Percentiles rank a stretch among this genome's conserved stretches.
These are phyloP conservation scores for Taphrina deformans DNA, from an alignment of 1,139 yeast genomes.

Conservation along the genomic window DNA sequence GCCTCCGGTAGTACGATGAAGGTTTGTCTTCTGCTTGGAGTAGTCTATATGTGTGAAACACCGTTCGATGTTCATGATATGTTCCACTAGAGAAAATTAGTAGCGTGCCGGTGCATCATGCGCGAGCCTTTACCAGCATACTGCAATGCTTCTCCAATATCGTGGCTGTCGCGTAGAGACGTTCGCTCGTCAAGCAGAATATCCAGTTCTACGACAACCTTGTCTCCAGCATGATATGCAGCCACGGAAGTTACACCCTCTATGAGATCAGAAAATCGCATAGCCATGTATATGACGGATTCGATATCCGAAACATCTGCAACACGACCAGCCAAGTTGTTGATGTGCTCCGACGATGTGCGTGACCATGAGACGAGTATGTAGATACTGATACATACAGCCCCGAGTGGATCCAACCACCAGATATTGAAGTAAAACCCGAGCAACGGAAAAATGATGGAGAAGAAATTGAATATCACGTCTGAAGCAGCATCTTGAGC, in stretches of 20 bases:
- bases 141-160: constrained; percentile 76
- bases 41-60: constrained; percentile 82
- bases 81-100: constrained; percentile 10
- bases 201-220: constrained; percentile 74
- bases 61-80: constrained; percentile 68
- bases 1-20: constrained; percentile 23
- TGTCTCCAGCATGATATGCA: constrained; percentile 78
- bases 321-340: constrained; percentile 71
- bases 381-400: constrained; percentile 61
- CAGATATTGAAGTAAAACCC: constrained; percentile 58
- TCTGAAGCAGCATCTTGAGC: constrained; percentile 84
- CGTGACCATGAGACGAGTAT: constrained; percentile 64
- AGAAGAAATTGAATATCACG: constrained; percentile 65
- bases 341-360: constrained; percentile 60
- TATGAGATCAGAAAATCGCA: constrained; percentile 69
- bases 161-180: constrained; percentile 68
- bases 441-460: constrained; percentile 65
- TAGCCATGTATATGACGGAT: constrained; percentile 64
- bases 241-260: constrained; percentile 64
- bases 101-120: constrained; percentile 42
- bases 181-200: constrained; percentile 59
- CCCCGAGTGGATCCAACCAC: constrained; percentile 79
- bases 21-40: constrained; percentile 15
- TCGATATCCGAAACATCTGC: constrained; percentile 61
- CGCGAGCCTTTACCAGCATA: constrained; percentile 60